Evolutionary conservation across 2,329 filamentous ascomycete genomes (phyloP).

Genomic region (Ilyonectria mors-panacis): DNA sequence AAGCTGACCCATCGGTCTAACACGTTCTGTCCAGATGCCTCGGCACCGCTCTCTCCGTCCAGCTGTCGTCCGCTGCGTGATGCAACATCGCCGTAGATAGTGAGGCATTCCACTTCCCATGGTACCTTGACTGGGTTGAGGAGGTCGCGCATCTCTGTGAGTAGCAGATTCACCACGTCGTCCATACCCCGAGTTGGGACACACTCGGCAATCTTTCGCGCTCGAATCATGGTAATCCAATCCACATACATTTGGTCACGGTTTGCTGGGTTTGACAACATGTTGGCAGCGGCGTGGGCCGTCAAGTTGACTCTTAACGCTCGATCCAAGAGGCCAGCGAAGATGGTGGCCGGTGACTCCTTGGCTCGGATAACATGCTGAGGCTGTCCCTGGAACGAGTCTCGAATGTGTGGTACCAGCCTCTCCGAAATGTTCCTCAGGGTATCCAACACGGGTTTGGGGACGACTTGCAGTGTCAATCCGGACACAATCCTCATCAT

Average conservation of each 20-base stretch:
- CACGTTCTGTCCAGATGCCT: conserved; percentile 71
- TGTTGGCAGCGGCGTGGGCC: conserved; percentile 93
- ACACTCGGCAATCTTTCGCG: conserved; percentile 75
- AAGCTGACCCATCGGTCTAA: conserved; percentile 86
- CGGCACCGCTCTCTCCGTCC: conserved; percentile 42
- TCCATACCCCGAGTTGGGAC: conserved; percentile 76
- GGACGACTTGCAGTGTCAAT: conserved; percentile 92
- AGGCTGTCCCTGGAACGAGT: conserved; percentile 88
- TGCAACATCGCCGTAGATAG: conserved; percentile 72
- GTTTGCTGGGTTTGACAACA: conserved; percentile 90
- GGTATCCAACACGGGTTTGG: conserved; percentile 88
- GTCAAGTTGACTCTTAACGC: conserved; percentile 93
- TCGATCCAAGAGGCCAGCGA: conserved; percentile 87
- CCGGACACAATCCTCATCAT: conserved; percentile 94
- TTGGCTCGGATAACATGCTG: conserved; percentile 89
- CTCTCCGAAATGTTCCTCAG: conserved; percentile 88
- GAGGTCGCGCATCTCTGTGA: conserved; percentile 78
- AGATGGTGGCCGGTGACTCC: conserved; percentile 88
- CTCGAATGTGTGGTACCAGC: conserved; percentile 85
- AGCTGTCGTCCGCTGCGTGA: conserved; percentile 61
- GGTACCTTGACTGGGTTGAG: conserved; percentile 77
- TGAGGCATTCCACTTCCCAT: conserved; percentile 75
- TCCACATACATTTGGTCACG: conserved; percentile 96
- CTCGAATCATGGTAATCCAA: conserved; percentile 79
- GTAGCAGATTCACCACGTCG: conserved; percentile 73